These are phyloP conservation scores for Thelephora ganbajun DNA, from an alignment of 768 basidiomycete genomes.

Conservation along the genomic window DNA sequence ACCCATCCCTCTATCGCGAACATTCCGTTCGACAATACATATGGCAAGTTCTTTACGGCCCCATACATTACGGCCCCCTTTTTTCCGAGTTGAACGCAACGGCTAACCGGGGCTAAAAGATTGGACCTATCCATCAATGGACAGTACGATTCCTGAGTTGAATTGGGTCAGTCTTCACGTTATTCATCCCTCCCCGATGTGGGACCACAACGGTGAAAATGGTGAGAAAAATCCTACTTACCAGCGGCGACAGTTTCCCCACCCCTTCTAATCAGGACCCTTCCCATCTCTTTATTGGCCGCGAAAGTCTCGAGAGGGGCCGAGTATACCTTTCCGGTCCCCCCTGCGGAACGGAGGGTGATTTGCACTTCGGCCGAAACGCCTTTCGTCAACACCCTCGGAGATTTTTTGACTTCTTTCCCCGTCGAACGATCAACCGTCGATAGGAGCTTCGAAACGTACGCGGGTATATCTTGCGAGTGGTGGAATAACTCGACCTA, in stretches of 20 bases:
- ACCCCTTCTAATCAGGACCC: constrained; percentile 72
- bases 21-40: too few relatives aligned
- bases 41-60: too few relatives aligned
- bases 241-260: constrained; percentile 95
- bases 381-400: constrained; percentile 75
- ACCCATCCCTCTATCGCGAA: too few relatives aligned
- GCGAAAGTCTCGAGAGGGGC: constrained; percentile 74
- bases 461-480: constrained; percentile 84
- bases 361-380: constrained; percentile 80
- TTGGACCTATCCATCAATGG: not conserved
- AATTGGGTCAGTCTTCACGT: not conserved
- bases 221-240: constrained; percentile 4
- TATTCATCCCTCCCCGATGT: too few relatives aligned
- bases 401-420: constrained; percentile 36
- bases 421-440: constrained; percentile 72
- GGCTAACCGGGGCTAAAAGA: too few relatives aligned
- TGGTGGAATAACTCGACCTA: constrained; percentile 94
- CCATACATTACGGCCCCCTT: too few relatives aligned
- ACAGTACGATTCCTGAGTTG: not conserved
- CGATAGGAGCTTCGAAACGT: constrained; percentile 66
- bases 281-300: constrained; percentile 90
- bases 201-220: not conserved
- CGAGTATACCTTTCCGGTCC: constrained; percentile 26
- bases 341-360: constrained; percentile 43
- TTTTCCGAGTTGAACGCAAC: too few relatives aligned